Evolutionary conservation across 2,329 filamentous ascomycete genomes (phyloP), one percentile per base, ranked within the genome.

Genomic region (Cordyceps militaris): DNA sequence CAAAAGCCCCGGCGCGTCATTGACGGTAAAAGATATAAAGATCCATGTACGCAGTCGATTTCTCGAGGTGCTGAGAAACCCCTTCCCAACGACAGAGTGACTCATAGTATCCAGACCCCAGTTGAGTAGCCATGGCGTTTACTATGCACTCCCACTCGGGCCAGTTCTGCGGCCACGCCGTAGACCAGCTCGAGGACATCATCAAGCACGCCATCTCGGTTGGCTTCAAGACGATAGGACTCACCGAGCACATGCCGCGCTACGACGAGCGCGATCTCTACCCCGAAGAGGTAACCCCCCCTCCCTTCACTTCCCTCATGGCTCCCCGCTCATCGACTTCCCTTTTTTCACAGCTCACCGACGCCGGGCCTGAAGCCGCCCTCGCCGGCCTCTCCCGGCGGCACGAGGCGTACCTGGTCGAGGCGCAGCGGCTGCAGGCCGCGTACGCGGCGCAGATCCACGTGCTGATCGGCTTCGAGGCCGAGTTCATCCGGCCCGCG

Each of bases 131-230:
- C 54, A 97, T 97, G 94, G 92, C 93, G 1, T 96, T 96, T 76
- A 95, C 94, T 4, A 95, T 97, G 78, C 94, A 99, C 74, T 96
- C 91, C 68, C 94, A 99, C 75, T 97, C 94, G 38, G 94, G 94
- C 62, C 90, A 99, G 71, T 99, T 99, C 77, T 99, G 94, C 76
- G 84, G 87, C 65, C 94, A 99, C 76, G 94, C 94, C 52, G 85
- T 87, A 69, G 85, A 96, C 70, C 81, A 84, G 21, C 82, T 99
- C 10, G 93, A 97, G 71, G 86, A 91, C 63, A 83, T 97, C 50
- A 78, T 97, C 65, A 82, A 86, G 67, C 82, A 85, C 13, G 93
- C 93, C 63, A 90, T 97, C 64, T 73, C 79, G 49, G 80, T 87
- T 61, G 86, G 88, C 44, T 94, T 95, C 81, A 83, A 85, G 61